Evolutionary conservation across 163 green algal genomes (phyloP).

Genomic region (Scenedesmus sp.): DNA sequence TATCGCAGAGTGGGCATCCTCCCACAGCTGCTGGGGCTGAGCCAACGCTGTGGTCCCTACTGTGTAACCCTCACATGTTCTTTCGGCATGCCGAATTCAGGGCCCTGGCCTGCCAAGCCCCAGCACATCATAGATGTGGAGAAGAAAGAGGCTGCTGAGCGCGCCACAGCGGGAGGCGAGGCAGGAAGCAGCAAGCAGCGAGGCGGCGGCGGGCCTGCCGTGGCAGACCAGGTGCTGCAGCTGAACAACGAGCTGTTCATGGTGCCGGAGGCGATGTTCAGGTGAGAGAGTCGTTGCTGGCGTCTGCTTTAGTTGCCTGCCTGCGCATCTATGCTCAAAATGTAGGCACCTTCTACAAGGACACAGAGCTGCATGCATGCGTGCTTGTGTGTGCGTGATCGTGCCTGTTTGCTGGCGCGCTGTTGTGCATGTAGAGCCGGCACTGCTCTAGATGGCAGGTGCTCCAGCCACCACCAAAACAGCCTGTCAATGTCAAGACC

Average conservation of each 20-base stretch:
- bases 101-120: slow-evolving; percentile 42
- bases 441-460: no score
- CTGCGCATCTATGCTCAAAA: no score
- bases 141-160: not conserved
- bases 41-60: not conserved
- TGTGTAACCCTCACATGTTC: not conserved
- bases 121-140: slow-evolving; percentile 39
- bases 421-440: no score
- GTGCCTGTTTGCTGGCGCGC: no score
- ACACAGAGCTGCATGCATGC: not conserved
- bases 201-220: slow-evolving; percentile 15
- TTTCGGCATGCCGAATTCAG: no score
- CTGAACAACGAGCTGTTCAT: slow-evolving; percentile 99
- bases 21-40: no score
- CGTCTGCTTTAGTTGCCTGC: no score
- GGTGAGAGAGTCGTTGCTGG: slow-evolving; percentile 46
- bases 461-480: no score
- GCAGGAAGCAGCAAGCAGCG: slow-evolving; percentile 25
- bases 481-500: no score
- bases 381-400: not conserved
- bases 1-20: no score
- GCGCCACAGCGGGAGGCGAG: slow-evolving; percentile 38
- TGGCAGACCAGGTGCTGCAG: slow-evolving; percentile 71
- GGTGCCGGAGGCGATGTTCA: slow-evolving; percentile 89
- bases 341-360: no score